Percentiles rank a stretch among this genome's conserved stretches.
Conservation (phyloP, 371 early-diverging fungal genomes). For the Gilbertella persicaria region DNA sequence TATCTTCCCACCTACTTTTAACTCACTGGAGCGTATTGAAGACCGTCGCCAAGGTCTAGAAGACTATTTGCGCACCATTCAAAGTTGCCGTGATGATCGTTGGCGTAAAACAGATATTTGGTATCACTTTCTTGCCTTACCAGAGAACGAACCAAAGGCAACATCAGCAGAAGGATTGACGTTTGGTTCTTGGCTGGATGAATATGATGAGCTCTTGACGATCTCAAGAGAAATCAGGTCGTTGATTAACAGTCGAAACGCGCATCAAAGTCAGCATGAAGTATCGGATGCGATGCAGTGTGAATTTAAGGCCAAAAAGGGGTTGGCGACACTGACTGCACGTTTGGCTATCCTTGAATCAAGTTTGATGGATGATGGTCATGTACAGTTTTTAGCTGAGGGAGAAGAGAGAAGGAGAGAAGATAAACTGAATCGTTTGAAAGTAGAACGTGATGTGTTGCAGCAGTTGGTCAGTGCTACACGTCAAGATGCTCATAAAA, state of each 20-base stretch:
- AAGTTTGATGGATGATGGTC: conserved; percentile 54
- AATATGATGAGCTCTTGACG: conserved; percentile 62
- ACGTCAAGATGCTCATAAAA: conserved; percentile 42
- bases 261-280: conserved; percentile 68
- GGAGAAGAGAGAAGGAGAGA: conserved; percentile 74
- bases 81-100: conserved; percentile 69
- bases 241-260: conserved; percentile 66
- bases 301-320: conserved; percentile 75
- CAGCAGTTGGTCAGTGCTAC: conserved; percentile 48
- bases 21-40: conserved; percentile 67
- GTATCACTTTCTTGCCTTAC: conserved; percentile 74
- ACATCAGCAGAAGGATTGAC: neutral
- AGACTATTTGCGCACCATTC: conserved; percentile 73
- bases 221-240: conserved; percentile 71
- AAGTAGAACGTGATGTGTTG: conserved; percentile 66
- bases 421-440: conserved; percentile 69
- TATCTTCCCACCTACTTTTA: conserved; percentile 61
- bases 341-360: conserved; percentile 58
- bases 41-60: conserved; percentile 79
- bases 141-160: conserved; percentile 41
- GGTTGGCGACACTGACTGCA: conserved; percentile 48
- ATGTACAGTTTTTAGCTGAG: conserved; percentile 47
- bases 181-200: conserved; percentile 81
- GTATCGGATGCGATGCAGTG: conserved; percentile 74
- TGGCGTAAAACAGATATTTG: conserved; percentile 78